Conservation (phyloP, 2,329 filamentous ascomycete species). For the Aureobasidium sp. region DNA sequence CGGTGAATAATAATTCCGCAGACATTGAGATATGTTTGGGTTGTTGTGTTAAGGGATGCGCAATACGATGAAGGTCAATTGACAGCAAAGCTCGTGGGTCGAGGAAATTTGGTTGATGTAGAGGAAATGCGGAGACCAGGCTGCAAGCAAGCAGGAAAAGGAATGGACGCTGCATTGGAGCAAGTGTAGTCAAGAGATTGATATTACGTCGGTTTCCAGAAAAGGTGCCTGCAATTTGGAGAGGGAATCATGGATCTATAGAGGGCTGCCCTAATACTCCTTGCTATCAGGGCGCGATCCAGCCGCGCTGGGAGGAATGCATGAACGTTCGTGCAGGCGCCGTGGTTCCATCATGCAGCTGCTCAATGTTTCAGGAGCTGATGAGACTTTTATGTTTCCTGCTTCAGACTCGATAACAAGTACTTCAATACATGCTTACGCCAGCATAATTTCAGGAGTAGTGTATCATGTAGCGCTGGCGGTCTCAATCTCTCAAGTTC, state of each 20-base stretch:
- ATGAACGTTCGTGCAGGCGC: background rate
- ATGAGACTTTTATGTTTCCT: background rate
- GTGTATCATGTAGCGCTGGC: background rate
- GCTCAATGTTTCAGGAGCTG: background rate
- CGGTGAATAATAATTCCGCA: conserved; percentile 23
- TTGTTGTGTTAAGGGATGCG: background rate
- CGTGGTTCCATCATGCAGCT: background rate
- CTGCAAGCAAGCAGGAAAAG: background rate
- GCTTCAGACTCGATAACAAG: background rate
- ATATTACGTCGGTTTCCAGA: too few species aligned
- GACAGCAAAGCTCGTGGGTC: conserved; percentile 5
- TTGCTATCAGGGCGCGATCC: background rate
- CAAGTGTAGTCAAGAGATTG: too few species aligned
- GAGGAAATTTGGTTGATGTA: background rate
- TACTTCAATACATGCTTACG: background rate
- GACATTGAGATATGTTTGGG: conserved; percentile 21
- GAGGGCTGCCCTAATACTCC: background rate
- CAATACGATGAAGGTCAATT: too few species aligned
- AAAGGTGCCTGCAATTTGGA: background rate
- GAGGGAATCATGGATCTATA: background rate
- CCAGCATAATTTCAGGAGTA: background rate
- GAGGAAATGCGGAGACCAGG: background rate
- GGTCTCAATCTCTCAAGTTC: background rate
- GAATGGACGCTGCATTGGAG: background rate
- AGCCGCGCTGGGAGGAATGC: background rate